Percentiles rank a stretch among this genome's conserved stretches.
Conservation (phyloP, 2,329 filamentous ascomycete species). For the Fusarium stilboides region DNA sequence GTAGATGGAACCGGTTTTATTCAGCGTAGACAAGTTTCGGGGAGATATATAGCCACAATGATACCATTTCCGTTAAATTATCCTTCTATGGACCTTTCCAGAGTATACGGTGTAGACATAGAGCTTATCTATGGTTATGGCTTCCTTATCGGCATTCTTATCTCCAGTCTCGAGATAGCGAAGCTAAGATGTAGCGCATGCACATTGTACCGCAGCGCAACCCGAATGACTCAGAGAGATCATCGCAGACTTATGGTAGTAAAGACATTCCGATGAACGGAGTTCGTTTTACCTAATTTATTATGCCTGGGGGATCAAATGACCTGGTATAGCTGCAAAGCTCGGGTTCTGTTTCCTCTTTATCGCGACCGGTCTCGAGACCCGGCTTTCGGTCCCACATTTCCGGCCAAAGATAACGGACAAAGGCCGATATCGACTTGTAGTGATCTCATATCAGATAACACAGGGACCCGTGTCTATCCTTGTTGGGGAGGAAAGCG, state of each 20-base stretch:
- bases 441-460: conserved; percentile 1
- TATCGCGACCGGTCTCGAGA: conserved; percentile 15
- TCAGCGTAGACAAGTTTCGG: background rate
- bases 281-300: background rate
- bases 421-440: conserved; percentile 10
- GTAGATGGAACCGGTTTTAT: background rate
- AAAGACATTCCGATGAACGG: background rate
- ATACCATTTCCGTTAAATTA: conserved; percentile 17
- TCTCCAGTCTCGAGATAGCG: background rate
- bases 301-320: background rate
- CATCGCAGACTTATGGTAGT: background rate
- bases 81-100: background rate
- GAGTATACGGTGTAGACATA: too few species aligned
- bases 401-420: conserved; percentile 8
- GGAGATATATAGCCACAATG: conserved; percentile 4
- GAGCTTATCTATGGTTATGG: background rate
- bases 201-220: background rate
- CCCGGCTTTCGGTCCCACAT: conserved; percentile 13
- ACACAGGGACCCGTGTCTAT: background rate
- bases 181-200: background rate
- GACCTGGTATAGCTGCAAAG: background rate
- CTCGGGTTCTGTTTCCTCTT: conserved; percentile 35
- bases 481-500: background rate
- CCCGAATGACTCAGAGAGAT: background rate
- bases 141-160: conserved; percentile 1